Percentiles rank a stretch among this genome's conserved stretches.
These are phyloP conservation scores for Nepenthes mirabilis DNA, from an alignment of 148 eudicot genomes.

Conservation along the genomic window DNA sequence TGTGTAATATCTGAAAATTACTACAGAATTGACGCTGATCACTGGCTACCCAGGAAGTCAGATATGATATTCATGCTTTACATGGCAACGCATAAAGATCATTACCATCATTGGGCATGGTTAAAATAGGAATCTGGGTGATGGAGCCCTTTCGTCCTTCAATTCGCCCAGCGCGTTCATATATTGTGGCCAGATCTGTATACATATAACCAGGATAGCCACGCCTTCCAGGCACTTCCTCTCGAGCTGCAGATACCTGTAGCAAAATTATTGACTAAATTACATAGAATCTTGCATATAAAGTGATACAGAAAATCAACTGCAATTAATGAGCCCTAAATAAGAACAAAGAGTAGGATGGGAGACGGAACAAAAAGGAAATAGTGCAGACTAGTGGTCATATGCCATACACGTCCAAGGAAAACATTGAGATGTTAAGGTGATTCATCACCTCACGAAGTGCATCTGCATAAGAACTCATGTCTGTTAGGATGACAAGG, in stretches of 20 bases:
- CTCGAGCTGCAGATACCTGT: conserved; percentile 86
- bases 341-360: no score
- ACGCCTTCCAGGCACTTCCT: conserved; percentile 91
- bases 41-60: not conserved
- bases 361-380: no score
- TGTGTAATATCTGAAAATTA: conserved; percentile 59
- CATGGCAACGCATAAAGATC: not conserved
- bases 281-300: no score
- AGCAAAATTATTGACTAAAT: not conserved
- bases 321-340: not conserved
- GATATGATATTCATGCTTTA: not conserved
- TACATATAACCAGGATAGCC: conserved; percentile 94
- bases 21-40: not conserved
- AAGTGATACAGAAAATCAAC: not conserved
- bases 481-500: conserved; percentile 95
- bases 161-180: conserved; percentile 85
- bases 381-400: no score
- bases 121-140: conserved; percentile 74
- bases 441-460: conserved; percentile 58
- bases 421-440: no score
- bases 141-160: conserved; percentile 83
- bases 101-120: conserved; percentile 84
- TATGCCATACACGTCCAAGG: no score
- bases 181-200: conserved; percentile 82
- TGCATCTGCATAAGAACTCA: conserved; percentile 92